Evolutionary conservation across 345 rosid genomes (phyloP).

Genomic region (Balakata baccata): DNA sequence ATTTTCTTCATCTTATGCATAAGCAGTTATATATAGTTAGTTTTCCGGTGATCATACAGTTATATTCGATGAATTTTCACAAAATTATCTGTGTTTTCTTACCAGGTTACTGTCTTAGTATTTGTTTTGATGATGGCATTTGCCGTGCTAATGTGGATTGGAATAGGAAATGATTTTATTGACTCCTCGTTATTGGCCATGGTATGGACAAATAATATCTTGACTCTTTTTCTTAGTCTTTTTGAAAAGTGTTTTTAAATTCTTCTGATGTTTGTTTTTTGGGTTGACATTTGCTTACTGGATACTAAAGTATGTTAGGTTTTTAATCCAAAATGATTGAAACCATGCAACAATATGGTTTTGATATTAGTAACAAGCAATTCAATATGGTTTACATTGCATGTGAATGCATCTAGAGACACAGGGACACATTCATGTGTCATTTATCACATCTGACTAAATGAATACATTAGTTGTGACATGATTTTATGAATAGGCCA

Average conservation of each 20-base stretch:
- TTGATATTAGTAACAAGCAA: not conserved
- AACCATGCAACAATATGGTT: not conserved
- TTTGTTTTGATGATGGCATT: slow-evolving; percentile 45
- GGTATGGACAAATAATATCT: slow-evolving; percentile 36
- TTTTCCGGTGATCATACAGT: not conserved
- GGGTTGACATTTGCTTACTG: slow-evolving; percentile 2
- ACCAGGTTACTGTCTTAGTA: slow-evolving; percentile 44
- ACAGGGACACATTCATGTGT: not conserved
- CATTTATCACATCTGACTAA: not conserved
- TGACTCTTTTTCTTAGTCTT: slow-evolving; percentile 10
- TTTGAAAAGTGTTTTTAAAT: not conserved
- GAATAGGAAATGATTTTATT: slow-evolving; percentile 38
- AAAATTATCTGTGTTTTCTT: slow-evolving; percentile 1
- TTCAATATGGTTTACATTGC: not conserved
- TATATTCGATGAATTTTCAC: slow-evolving; percentile 6
- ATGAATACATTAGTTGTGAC: not conserved
- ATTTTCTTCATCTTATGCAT: slow-evolving; percentile 2
- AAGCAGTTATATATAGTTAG: not conserved
- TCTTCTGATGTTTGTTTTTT: not conserved
- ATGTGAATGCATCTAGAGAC: no score
- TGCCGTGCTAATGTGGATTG: slow-evolving; percentile 56
- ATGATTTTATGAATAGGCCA: not conserved
- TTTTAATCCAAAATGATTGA: not conserved
- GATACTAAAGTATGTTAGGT: not conserved
- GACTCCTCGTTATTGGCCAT: slow-evolving; percentile 44